Evolutionary conservation across 2,329 filamentous ascomycete genomes (phyloP), one percentile per base, ranked within the genome.

Genomic region (Davidsoniella australis): DNA sequence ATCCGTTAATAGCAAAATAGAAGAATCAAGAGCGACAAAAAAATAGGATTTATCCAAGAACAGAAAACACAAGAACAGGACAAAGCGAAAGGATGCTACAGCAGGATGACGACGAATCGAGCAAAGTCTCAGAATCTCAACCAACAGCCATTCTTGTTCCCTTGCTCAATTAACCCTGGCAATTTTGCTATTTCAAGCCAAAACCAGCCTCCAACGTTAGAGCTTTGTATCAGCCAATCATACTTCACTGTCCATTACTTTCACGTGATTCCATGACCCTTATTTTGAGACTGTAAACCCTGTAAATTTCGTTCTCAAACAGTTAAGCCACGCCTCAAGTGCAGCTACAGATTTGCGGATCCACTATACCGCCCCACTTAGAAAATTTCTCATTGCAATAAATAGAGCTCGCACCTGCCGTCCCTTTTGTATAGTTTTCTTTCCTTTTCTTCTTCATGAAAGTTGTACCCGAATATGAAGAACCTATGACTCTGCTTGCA

Each of bases 391-490:
- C 8, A 2, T 33, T 24, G 5, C 37, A 41, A 50, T 48, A 47
- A 53, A 54, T 51, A 54, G 29, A 17, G 8, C 41, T 7, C 24
- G 17, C 17, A 8, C n/a, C 38, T 33, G 29, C 44, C 16, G 17
- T 16, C 40, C 33, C 20, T 48, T 54, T 51, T 40, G 49, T 56
- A 57, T 54, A 52, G 57, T 60, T 59, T 59, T 56, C 59, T 63
- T 58, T 62, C 63, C 58, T 56, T 56, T 58, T 58, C 55, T 60
- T 61, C 58, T 46, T 57, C 55, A 60, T 61, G 59, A 72, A 75
- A 74, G 72, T 75, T 75, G 71, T 71, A 68, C 63, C 59, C 61
- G 69, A 65, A 67, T 62, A 64, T 62, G 70, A 73, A 73, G 66
- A 72, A 67, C 65, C 58, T 66, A 72, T 72, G 73, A 70, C 68